Evolutionary conservation across 2,329 filamentous ascomycete genomes (phyloP).

Genomic region (Fusarium sp.): DNA sequence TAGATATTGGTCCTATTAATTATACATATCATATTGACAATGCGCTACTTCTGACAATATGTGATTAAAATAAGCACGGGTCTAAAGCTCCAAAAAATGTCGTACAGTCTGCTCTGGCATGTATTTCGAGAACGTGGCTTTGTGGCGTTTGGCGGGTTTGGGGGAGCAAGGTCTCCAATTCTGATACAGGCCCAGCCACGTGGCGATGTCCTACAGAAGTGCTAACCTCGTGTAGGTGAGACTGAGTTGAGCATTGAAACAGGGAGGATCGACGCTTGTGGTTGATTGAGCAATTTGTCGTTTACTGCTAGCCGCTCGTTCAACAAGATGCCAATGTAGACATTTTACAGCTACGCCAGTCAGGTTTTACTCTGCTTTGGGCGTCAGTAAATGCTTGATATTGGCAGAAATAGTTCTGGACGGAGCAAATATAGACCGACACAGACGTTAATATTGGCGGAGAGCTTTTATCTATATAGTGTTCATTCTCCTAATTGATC

Average conservation of each 20-base stretch:
- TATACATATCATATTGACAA: no score
- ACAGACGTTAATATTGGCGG: no score
- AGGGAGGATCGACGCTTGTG: accelerated
- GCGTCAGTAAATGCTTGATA: neutral
- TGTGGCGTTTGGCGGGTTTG: neutral
- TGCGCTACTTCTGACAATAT: neutral
- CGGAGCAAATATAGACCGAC: neutral
- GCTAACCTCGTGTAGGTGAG: accelerated
- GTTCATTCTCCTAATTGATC: neutral
- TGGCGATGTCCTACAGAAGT: neutral
- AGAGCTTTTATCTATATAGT: neutral
- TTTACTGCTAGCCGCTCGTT: no score
- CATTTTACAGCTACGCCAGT: no score
- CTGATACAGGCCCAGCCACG: accelerated
- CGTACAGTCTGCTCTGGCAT: accelerated
- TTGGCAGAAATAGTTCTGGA: accelerated
- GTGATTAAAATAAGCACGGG: accelerated
- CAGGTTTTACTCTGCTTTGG: no score
- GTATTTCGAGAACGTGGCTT: neutral
- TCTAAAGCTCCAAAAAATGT: no score
- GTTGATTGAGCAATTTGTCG: accelerated
- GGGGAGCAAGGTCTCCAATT: neutral
- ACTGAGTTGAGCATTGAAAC: accelerated
- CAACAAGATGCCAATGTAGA: neutral
- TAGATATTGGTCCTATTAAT: no score